Conservation (phyloP, 2,329 filamentous ascomycete species). For the Chaetomiaceae sp. region DNA sequence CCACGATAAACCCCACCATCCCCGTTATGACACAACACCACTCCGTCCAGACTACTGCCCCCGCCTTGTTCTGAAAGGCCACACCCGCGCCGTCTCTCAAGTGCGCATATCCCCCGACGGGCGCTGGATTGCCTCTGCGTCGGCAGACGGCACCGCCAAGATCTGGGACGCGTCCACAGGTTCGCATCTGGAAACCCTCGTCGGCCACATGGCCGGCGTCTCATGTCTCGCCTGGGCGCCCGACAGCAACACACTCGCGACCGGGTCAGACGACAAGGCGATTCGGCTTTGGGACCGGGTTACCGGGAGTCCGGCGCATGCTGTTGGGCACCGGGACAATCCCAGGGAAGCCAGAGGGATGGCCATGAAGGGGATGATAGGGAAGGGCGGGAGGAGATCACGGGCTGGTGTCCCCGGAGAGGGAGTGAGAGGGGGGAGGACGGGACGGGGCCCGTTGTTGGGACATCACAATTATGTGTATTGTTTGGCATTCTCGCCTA, state of each 20-base stretch:
- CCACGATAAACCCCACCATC: conserved; percentile 28
- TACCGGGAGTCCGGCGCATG: conserved; percentile 43
- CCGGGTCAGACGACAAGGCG: conserved; percentile 91
- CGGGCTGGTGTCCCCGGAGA: conserved; percentile 4
- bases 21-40: conserved; percentile 43
- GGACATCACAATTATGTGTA: conserved; percentile 98
- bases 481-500: conserved; percentile 90
- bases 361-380: conserved; percentile 7
- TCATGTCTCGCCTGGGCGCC: conserved; percentile 93
- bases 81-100: conserved; percentile 73
- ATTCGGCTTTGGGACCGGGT: conserved; percentile 86
- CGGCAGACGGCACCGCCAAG: conserved; percentile 85
- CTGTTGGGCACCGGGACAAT: conserved; percentile 19
- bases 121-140: conserved; percentile 82
- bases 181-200: conserved; percentile 77
- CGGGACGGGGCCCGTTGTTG: conserved; percentile 56
- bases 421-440: conserved; percentile 26
- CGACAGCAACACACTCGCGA: conserved; percentile 80
- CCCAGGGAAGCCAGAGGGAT: not conserved
- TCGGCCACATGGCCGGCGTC: conserved; percentile 89
- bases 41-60: conserved; percentile 62
- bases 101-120: conserved; percentile 91
- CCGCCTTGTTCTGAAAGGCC: conserved; percentile 69
- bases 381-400: conserved; percentile 7
- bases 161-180: conserved; percentile 83